Percentiles rank a stretch among this genome's conserved stretches.
Evolutionary conservation across 495 filamentous ascomycete species (phyloP).

Genomic region (Penicillium atrosanguineum): DNA sequence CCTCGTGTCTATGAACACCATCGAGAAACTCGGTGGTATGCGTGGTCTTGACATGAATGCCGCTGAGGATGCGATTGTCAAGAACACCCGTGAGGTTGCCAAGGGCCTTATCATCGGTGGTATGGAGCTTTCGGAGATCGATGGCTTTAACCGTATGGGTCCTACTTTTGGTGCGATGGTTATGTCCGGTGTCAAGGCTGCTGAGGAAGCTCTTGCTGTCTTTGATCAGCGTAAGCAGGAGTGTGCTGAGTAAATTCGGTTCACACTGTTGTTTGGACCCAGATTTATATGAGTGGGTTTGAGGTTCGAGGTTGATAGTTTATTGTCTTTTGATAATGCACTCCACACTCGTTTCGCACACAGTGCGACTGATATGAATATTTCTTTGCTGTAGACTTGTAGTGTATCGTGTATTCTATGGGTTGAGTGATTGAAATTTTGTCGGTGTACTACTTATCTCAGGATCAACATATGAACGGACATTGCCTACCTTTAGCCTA

Average conservation of each 20-base stretch:
- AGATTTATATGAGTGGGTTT: background rate
- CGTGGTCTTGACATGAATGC: constrained; percentile 85
- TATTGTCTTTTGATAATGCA: constrained; percentile 14
- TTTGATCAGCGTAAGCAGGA: constrained; percentile 73
- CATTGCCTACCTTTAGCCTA: too few species aligned
- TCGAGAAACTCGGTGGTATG: constrained; percentile 86
- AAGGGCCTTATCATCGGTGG: constrained; percentile 87
- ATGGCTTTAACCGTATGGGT: constrained; percentile 84
- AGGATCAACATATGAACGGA: too few species aligned
- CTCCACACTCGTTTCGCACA: constrained; percentile 21
- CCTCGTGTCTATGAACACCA: constrained; percentile 73
- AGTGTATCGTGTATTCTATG: background rate
- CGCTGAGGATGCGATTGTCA: constrained; percentile 89
- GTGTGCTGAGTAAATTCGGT: constrained; percentile 42
- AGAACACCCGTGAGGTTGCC: constrained; percentile 80
- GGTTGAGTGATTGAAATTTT: too few species aligned
- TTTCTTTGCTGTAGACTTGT: background rate
- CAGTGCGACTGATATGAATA: constrained; percentile 6
- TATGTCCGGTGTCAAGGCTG: constrained; percentile 80
- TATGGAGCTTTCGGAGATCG: constrained; percentile 89
- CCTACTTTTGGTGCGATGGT: constrained; percentile 82
- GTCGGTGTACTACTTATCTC: too few species aligned
- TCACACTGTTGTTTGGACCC: background rate
- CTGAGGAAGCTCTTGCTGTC: constrained; percentile 75
- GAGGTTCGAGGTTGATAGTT: constrained; percentile 7